Conservation (phyloP, 208 protist species). For the Leishmania gerbilli region DNA sequence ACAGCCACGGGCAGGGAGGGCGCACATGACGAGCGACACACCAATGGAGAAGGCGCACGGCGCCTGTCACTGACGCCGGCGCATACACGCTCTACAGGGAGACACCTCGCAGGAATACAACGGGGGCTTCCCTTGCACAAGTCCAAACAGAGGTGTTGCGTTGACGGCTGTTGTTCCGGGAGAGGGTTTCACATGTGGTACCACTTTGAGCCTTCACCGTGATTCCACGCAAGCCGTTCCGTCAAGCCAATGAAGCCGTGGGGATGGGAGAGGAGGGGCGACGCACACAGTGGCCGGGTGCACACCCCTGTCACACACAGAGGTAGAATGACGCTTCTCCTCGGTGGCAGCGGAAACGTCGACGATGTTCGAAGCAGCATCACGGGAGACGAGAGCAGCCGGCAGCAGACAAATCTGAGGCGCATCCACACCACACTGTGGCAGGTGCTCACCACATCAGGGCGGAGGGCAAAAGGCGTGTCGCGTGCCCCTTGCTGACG, state of each 20-base stretch:
- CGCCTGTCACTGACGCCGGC: background rate
- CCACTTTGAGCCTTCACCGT: background rate
- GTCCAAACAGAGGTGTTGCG: background rate
- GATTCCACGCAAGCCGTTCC: background rate
- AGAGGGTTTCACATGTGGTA: background rate
- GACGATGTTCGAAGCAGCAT: background rate
- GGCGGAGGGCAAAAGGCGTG: conserved; percentile 4
- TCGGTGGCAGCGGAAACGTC: background rate
- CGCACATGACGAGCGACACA: background rate
- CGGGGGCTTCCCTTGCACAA: background rate
- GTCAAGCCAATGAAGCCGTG: background rate
- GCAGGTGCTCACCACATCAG: background rate
- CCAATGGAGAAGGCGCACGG: background rate
- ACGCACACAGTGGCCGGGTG: background rate
- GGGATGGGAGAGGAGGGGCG: background rate
- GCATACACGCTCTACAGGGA: background rate
- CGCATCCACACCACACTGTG: background rate
- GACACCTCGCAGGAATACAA: background rate
- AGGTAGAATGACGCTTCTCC: background rate
- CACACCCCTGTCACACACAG: background rate
- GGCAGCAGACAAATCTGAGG: background rate
- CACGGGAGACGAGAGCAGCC: background rate
- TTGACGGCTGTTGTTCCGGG: background rate
- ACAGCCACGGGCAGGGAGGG: background rate
- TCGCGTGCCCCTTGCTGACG: background rate